Evolutionary conservation across 345 rosid genomes (phyloP).

Genomic region (Dovyalis caffra): DNA sequence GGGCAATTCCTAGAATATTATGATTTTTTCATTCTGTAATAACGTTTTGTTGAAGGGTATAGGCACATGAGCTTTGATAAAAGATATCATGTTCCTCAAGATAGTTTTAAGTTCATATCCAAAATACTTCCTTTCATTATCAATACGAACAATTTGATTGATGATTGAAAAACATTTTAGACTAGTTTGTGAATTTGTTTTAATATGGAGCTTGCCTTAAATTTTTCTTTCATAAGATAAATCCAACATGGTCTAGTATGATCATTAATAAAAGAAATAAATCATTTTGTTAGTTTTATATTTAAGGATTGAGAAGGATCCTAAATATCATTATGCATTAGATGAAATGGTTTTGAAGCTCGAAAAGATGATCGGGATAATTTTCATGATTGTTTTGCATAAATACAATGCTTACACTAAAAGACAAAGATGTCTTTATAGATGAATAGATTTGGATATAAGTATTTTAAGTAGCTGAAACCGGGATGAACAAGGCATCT

Average conservation of each 20-base stretch:
- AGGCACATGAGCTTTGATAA: neutral
- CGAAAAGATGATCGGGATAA: neutral
- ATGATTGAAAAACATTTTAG: no score
- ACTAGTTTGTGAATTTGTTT: neutral
- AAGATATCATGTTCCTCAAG: neutral
- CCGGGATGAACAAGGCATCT: neutral
- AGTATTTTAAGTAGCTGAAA: neutral
- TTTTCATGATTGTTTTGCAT: neutral
- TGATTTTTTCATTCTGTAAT: neutral
- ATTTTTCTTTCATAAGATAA: neutral
- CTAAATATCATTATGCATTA: conserved; percentile 9
- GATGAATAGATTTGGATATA: neutral
- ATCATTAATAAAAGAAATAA: conserved; percentile 9
- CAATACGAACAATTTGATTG: neutral
- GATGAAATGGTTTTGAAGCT: neutral
- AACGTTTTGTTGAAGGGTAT: neutral
- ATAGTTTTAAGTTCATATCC: neutral
- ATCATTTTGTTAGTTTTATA: neutral
- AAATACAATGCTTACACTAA: neutral
- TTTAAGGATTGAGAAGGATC: neutral
- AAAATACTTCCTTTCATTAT: neutral
- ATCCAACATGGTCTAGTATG: neutral
- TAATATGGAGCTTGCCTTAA: neutral
- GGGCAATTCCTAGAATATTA: neutral
- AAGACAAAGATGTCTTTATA: neutral